Percentiles rank a stretch among this genome's conserved stretches.
These are phyloP conservation scores for Fraxinus excelsior DNA, from an alignment of 257 asterid genomes.

Conservation along the genomic window DNA sequence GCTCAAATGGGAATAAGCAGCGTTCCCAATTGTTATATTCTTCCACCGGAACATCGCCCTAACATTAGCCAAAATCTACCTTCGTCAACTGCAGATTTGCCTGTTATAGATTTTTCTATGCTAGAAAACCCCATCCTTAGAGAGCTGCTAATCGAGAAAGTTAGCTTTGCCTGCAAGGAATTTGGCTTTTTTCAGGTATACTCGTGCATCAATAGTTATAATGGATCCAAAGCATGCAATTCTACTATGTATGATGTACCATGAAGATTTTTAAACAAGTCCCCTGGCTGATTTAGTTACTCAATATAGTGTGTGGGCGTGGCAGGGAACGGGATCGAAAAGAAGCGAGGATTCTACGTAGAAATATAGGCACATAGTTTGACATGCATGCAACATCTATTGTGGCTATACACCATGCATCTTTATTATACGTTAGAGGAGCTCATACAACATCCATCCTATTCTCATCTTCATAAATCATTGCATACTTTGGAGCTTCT, in stretches of 20 bases:
- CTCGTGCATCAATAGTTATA: not conserved
- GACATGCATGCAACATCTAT: conserved; percentile 17
- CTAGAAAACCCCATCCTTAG: conserved; percentile 33
- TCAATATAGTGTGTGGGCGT: not conserved
- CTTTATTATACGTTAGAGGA: no score
- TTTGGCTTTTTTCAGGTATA: conserved; percentile 54
- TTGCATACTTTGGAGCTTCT: not conserved
- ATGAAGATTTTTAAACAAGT: not conserved
- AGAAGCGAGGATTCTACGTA: conserved; percentile 11
- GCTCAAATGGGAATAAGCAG: conserved; percentile 36
- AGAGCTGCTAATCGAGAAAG: conserved; percentile 32
- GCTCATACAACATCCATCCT: not conserved
- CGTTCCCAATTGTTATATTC: conserved; percentile 44
- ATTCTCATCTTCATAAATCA: not conserved
- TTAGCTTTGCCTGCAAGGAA: conserved; percentile 46
- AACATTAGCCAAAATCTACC: conserved; percentile 16
- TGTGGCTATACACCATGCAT: not conserved
- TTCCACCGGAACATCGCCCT: conserved; percentile 52
- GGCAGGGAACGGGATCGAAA: not conserved
- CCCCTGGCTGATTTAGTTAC: not conserved
- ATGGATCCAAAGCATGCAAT: not conserved
- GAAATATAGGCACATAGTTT: not conserved
- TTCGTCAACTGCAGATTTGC: conserved; percentile 31
- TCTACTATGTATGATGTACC: not conserved
- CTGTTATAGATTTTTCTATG: conserved; percentile 47